A percentile compares a stretch with the other conserved stretches of the same genome.
phyloP scores from a whole-genome alignment of 2,329 filamentous ascomycete genomes.

The Pseudonectria buxi region DNA sequence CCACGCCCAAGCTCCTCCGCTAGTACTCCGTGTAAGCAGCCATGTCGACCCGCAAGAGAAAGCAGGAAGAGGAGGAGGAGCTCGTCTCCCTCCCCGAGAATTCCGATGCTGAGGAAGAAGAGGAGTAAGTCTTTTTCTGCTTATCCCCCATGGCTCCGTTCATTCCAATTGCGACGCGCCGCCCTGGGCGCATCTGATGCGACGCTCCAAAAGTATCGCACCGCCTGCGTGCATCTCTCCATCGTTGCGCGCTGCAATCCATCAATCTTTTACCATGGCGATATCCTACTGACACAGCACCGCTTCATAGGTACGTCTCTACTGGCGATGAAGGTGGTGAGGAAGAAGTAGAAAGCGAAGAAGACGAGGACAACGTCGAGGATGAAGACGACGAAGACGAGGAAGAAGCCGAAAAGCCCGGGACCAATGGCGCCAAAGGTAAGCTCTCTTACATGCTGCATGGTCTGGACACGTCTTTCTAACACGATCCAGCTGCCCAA shows the following conservation, averaged over 20 bases:
- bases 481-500: constrained; percentile 25
- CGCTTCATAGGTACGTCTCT: constrained; percentile 27
- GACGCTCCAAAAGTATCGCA: constrained; percentile 4
- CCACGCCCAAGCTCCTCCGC: constrained; percentile 1
- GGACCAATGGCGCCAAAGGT: constrained; percentile 30
- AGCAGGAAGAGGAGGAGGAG: constrained; percentile 50
- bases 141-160: constrained; percentile 4
- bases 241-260: too few species aligned
- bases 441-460: constrained; percentile 8
- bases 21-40: constrained; percentile 8
- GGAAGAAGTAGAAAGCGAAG: constrained; percentile 34
- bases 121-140: constrained; percentile 39
- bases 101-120: constrained; percentile 45
- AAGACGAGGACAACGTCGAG: constrained; percentile 32
- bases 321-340: constrained; percentile 35
- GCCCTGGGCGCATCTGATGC: constrained; percentile 1
- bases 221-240: too few species aligned
- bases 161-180: constrained; percentile 1
- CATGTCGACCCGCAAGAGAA: constrained; percentile 49
- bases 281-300: constrained; percentile 10
- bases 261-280: constrained; percentile 1
- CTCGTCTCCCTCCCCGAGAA: constrained; percentile 48
- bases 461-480: neutral
- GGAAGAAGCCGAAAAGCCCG: constrained; percentile 17
- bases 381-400: constrained; percentile 30